Evolutionary conservation across 2,329 filamentous ascomycete genomes (phyloP), one percentile per base, ranked within the genome.

Genomic region (Aspergillus eucalypticola): DNA sequence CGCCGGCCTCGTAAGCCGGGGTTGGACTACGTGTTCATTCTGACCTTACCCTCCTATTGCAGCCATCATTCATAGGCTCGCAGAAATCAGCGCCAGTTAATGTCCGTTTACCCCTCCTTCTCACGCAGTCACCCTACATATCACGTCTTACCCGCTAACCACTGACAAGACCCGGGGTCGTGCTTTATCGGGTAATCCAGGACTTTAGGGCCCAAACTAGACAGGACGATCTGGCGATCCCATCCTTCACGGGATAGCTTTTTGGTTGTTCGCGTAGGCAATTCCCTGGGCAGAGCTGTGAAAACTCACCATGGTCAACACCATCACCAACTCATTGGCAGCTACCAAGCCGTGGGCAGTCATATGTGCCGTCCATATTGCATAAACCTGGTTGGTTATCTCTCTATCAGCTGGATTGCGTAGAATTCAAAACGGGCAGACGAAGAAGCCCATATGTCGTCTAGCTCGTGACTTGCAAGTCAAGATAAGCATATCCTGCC

Each of bases 181-280:
- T 48, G 50, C 58, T 58, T 46, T 19, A 32, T 50, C 46, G 46
- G 46, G 46, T 50, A 17, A 50, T 49, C 53, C 50, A 56, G 54
- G 23, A 29, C 58, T 46, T 13, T 35, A 35, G 44, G 32, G 35
- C 35, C 50, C 41, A 27, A 53, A 27, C 42, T 60, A 59, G 53
- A 19, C 32, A 58, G 58, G 65, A 54, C 61, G 61, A 67, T 66
- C 66, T 57, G 65, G 56, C 48, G 65, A 66, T 68, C 64, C 44
- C 57, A 51, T 63, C 60, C 32, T 41, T 53, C 44, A 39, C 48
- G 17, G 46, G 57, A 35, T 46, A 27, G 54, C 38, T 53, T 32
- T 32, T 58, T 63, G 61, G 64, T 63, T 63, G 63, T 66, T 54
- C 41, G 7, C 38, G 29, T 19, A 32, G 42, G 42, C 15, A 19